phyloP scores from a whole-genome alignment of 2,329 filamentous ascomycete genomes.

The Paraphoma chrysanthemicola region DNA sequence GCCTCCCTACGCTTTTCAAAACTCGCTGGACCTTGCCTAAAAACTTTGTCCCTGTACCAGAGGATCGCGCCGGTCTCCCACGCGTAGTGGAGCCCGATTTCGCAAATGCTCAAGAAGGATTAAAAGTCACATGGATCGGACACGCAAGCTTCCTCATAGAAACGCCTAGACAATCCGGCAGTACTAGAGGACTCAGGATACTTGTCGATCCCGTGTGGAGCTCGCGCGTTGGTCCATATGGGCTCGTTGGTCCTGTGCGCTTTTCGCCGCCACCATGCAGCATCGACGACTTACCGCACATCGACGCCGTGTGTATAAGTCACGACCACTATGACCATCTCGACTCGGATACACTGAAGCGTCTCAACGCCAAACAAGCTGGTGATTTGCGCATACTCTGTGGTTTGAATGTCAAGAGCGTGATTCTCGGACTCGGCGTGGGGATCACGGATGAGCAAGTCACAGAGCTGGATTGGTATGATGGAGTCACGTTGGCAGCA shows the following conservation, averaged over 20 bases:
- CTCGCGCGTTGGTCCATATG: conserved; percentile 56
- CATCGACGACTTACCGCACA: conserved; percentile 57
- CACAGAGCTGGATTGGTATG: conserved; percentile 60
- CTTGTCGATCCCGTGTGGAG: conserved; percentile 63
- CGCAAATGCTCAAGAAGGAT: conserved; percentile 32
- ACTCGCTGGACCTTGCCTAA: conserved; percentile 48
- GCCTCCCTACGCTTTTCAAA: conserved; percentile 38
- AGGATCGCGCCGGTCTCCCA: conserved; percentile 50
- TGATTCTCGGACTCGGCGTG: conserved; percentile 45
- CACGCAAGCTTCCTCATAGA: conserved; percentile 60
- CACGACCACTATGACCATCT: conserved; percentile 67
- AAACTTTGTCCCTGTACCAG: conserved; percentile 57
- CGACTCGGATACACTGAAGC: conserved; percentile 54
- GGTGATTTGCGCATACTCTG: conserved; percentile 53
- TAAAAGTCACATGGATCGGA: conserved; percentile 60
- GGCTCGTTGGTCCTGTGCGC: conserved; percentile 57
- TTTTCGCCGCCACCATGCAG: conserved; percentile 60
- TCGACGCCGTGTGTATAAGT: conserved; percentile 61
- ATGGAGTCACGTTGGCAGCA: conserved; percentile 47
- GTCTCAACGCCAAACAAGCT: conserved; percentile 48
- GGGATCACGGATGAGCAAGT: conserved; percentile 50
- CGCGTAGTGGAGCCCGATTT: conserved; percentile 52
- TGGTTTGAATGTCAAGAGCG: conserved; percentile 49
- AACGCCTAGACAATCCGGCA: conserved; percentile 39
- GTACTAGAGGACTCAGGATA: conserved; percentile 51